Evolutionary conservation across 306 rosid genomes (phyloP).

Genomic region (Medicago ruthenica): DNA sequence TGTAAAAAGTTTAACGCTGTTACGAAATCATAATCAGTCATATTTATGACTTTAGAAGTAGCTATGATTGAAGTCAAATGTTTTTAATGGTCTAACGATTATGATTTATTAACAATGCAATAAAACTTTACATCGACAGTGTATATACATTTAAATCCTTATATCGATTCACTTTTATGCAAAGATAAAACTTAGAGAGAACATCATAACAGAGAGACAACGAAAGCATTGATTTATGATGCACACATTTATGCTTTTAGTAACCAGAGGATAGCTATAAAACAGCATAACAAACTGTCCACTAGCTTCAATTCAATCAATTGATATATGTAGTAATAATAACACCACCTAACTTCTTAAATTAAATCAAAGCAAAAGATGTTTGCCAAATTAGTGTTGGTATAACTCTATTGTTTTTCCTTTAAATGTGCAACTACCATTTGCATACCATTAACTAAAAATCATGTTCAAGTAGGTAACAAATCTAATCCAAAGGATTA

Average conservation of each 20-base stretch:
- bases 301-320: conserved; percentile 6
- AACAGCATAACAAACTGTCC: background rate
- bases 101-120: background rate
- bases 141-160: background rate
- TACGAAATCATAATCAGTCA: background rate
- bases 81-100: background rate
- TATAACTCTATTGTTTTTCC: background rate
- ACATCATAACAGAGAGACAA: too few species aligned
- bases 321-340: conserved; percentile 2
- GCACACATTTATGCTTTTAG: background rate
- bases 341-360: conserved; percentile 21
- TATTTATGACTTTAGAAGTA: background rate
- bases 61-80: background rate
- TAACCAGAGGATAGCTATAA: background rate
- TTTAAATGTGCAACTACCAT: conserved; percentile 25
- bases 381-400: conserved; percentile 28
- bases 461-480: background rate
- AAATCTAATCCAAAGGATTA: conserved; percentile 33
- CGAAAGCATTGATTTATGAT: too few species aligned
- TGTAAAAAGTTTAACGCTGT: too few species aligned
- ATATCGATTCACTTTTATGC: background rate
- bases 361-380: conserved; percentile 28
- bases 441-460: conserved; percentile 8
- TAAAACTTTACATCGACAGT: background rate
- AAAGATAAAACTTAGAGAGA: too few species aligned